Percentiles rank a stretch among this genome's conserved stretches.
Conservation (phyloP, 257 asterid species). For the Solanum pinnatisectum region DNA sequence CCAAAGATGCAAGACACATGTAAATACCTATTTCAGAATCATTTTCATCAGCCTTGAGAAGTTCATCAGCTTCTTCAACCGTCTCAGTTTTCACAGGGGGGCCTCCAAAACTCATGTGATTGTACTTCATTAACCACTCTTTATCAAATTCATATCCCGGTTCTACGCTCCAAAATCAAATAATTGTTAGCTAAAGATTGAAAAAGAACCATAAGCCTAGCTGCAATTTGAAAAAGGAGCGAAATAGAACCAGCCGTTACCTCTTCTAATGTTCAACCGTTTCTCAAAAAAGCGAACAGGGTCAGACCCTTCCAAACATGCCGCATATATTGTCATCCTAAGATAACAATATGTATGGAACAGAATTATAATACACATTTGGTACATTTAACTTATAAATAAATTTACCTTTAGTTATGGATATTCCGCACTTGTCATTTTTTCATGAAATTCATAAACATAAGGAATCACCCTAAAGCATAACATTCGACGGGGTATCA, state of each 20-base stretch:
- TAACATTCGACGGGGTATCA: background rate
- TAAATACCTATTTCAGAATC: conserved; percentile 62
- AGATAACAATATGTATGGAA: background rate
- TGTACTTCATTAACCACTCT: conserved; percentile 41
- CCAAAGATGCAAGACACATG: background rate
- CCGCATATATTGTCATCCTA: conserved; percentile 69
- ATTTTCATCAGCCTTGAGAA: conserved; percentile 38
- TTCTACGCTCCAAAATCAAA: conserved; percentile 21
- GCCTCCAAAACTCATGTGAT: conserved; percentile 94
- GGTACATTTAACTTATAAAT: background rate
- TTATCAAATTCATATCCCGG: conserved; percentile 53
- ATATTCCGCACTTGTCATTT: background rate
- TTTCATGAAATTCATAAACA: background rate
- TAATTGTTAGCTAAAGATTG: background rate
- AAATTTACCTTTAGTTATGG: background rate
- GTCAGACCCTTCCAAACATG: conserved; percentile 92
- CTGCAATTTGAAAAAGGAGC: background rate
- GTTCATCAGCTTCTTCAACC: conserved; percentile 61
- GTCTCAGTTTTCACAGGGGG: conserved; percentile 67
- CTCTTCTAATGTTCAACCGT: conserved; percentile 57
- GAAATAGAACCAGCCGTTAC: conserved; percentile 12
- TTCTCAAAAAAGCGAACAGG: conserved; percentile 83
- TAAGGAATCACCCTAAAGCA: background rate
- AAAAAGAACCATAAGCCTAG: background rate
- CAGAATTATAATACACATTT: background rate